Evolutionary conservation across 1,284 basidiomycete species (phyloP), one percentile per base, ranked within the genome.

Genomic region (Papiliotrema fonsecae): DNA sequence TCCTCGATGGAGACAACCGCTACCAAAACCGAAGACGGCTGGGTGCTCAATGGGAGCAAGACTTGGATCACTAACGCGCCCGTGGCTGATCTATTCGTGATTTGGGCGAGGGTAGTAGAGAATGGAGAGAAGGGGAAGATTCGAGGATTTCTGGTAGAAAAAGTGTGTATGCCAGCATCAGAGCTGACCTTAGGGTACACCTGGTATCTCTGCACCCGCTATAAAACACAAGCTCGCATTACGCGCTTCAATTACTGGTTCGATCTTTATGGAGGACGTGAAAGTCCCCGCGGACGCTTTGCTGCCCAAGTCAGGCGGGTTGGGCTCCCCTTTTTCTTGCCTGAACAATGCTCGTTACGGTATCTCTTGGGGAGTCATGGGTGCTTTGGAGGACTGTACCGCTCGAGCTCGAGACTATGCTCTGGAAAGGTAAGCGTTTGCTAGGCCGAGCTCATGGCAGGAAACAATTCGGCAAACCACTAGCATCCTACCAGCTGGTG

Each of bases 41-140:
- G 86, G 72, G 75, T 88, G 19, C 69, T 97, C 47, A 88, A 85
- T 62, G 93, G 93, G 31, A 86, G 85, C 73, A 97, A 97, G 78
- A 97, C 91, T 0, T 97, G 93, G 92, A 97, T 97, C 66, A 84
- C 89, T 30, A 96, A 94, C 65, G 82, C 88, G 0, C 88, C 89
- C 13, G 82, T 86, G 44, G 88, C 88, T 82, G 88, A 74, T 72
- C 83, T 80, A 21, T 92, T 96, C 64, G 77, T 98, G 36, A 77
- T 98, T 38, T 97, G 94, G 94, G 93, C 93, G 1, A 49, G 65
- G 37, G 57, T 52, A 10, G 58, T 69, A 6, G 61, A 64, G 45
- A 57, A 67, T 37, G 69, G 69, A 13, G 54, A 62, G 46, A 85
- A 84, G 45, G 79, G 81, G 61, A 91, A 89, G 71, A 79, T 97